Conservation (phyloP, 371 early-diverging fungal genomes). For the Circinella minor region DNA sequence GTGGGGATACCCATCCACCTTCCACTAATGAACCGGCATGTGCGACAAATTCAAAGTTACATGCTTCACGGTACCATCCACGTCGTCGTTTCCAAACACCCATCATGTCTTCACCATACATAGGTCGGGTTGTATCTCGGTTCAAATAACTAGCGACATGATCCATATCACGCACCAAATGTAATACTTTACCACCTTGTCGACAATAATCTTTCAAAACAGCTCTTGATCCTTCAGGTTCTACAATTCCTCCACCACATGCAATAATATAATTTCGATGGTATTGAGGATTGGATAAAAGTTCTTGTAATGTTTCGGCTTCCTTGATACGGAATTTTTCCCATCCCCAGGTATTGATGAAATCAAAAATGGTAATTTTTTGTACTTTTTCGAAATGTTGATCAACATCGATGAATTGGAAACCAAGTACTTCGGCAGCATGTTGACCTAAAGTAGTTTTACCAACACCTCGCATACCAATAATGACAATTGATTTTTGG, state of each 20-base stretch:
- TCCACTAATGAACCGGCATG: conserved; percentile 44
- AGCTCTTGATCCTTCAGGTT: conserved; percentile 74
- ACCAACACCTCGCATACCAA: conserved; percentile 98
- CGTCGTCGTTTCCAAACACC: conserved; percentile 83
- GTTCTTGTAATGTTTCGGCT: conserved; percentile 57
- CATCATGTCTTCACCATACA: conserved; percentile 81
- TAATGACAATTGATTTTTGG: conserved; percentile 76
- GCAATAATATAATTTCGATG: conserved; percentile 74
- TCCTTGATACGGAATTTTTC: conserved; percentile 88
- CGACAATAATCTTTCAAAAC: conserved; percentile 61
- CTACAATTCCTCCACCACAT: conserved; percentile 97
- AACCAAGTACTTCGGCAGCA: conserved; percentile 70
- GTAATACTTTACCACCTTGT: conserved; percentile 73
- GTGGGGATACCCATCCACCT: conserved; percentile 46
- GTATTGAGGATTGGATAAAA: conserved; percentile 46
- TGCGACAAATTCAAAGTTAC: conserved; percentile 81
- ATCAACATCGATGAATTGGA: conserved; percentile 90
- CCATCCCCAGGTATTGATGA: conserved; percentile 86
- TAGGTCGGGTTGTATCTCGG: conserved; percentile 84
- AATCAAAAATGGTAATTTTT: conserved; percentile 76
- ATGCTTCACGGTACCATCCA: conserved; percentile 78
- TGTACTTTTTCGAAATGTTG: conserved; percentile 73
- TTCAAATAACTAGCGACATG: conserved; percentile 81
- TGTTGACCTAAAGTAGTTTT: conserved; percentile 88
- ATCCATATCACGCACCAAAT: conserved; percentile 82